These are phyloP conservation scores for Gnomoniopsis sp. DNA, from an alignment of 2,329 filamentous ascomycete genomes.

Conservation along the genomic window DNA sequence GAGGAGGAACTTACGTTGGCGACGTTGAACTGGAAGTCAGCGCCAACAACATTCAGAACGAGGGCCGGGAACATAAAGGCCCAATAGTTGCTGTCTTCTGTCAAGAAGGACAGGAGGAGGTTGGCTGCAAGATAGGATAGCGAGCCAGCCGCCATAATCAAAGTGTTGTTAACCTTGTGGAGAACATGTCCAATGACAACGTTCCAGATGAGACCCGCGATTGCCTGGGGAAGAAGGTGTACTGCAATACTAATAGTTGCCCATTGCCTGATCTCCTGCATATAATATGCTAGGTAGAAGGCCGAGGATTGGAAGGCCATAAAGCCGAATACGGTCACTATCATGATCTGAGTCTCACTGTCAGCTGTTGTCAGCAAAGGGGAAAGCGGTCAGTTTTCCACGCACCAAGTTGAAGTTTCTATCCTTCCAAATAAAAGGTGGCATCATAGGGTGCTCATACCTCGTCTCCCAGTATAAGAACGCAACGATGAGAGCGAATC, in stretches of 20 bases:
- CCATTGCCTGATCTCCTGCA: constrained; percentile 54
- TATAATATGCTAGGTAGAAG: constrained; percentile 64
- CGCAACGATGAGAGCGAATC: constrained; percentile 48
- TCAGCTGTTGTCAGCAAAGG: not conserved
- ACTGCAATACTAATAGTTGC: constrained; percentile 37
- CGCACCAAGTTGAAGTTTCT: constrained; percentile 60
- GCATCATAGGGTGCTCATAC: constrained; percentile 47
- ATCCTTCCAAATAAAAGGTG: constrained; percentile 56
- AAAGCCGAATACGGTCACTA: constrained; percentile 56
- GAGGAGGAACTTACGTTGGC: constrained; percentile 49
- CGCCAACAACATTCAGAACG: constrained; percentile 59
- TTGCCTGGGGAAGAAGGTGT: constrained; percentile 61
- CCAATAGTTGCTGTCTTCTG: constrained; percentile 58
- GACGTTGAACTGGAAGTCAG: constrained; percentile 69
- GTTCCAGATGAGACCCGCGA: constrained; percentile 61
- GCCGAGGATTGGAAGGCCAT: constrained; percentile 58
- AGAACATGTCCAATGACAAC: constrained; percentile 59
- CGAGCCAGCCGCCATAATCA: constrained; percentile 50
- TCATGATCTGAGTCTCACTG: constrained; percentile 42
- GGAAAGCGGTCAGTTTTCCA: not conserved
- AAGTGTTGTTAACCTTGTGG: constrained; percentile 61
- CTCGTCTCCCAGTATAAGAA: constrained; percentile 64
- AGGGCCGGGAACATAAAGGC: constrained; percentile 61
- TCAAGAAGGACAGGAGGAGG: constrained; percentile 56
- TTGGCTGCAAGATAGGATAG: constrained; percentile 36